Evolutionary conservation across 306 rosid species (phyloP), one percentile per base, ranked within the genome.

Genomic region (Quercus rubra): DNA sequence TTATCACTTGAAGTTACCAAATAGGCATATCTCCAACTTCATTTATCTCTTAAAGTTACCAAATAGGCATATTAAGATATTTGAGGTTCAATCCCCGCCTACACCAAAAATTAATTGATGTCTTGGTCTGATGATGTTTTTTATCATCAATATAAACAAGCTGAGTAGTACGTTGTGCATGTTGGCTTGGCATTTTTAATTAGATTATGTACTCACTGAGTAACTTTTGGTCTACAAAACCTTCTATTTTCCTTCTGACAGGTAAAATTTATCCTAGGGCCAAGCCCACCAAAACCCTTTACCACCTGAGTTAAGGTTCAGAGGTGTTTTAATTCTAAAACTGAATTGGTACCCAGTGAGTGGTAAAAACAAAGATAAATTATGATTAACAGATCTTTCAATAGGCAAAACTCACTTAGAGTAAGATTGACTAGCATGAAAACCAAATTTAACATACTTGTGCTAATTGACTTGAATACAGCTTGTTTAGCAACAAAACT

Each of bases 1-100:
- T 31, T 30, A 17, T 28, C 46, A 9, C 64, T 18, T 14, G 17
- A 33, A 33, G 21, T 17, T 30, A 30, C 33, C 33, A 30, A 30
- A 23, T 23, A 23, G 23, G 23, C 23, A 23, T 23, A 23, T 23
- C 23, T 31, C 20, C 10, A 66, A 31, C 13, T 66, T 66, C 25
- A 31, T 31, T 31, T 30, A 17, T 28, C 46, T 20, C 63, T 18
- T 14, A 33, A 38, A 38, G 23, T 18, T 35, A 35, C 41, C 41
- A 35, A 35, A 33, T 17, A 33, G 14, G 25, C 1, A 38, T 38
- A 2, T 38, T 7, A 7, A 38, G 0, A 38, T 1, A 38, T 38
- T 0, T 38, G 2, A 0, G 1, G 11, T 38, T 38, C 1, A 8
- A 38, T 7, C 0, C 1, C 0, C 0, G 1, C 0, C 11, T 38